Base-by-base conservation (phyloP, 1,284 basidiomycete genomes). In the Ustilago loliicola region DNA sequence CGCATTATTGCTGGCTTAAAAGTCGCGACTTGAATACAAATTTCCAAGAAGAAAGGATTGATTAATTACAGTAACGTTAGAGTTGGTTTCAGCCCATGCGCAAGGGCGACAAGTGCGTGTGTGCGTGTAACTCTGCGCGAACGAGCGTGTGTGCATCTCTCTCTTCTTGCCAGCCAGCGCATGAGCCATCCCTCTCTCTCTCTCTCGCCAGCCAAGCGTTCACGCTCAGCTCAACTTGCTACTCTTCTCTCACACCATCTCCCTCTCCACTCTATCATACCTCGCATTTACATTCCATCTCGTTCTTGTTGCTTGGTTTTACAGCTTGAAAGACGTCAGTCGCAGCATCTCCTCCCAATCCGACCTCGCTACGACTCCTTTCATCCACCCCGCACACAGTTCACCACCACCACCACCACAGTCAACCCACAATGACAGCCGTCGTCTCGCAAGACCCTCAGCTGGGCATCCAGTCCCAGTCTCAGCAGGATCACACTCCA, bases 401-500 rank as follows among this genome's bases (percentile, higher is more conserved):
- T 11, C 17, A 34, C n/a, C 34, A 1, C 34, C 10, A 42, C 36
- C 17, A 36, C 21, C 3, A 25, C 23, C 23, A 55, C 15, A 27
- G 10, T 55, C 11, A 38, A 21, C 0, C 19, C 19, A 78, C 51
- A 6, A 79, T 75, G 77, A 50, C 72, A n/a, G 69, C 77, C 52
- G 72, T 79, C 6, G 15, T 71, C 6, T 38, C 61, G 27, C 32
- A 57, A 29, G 65, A 61, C 27, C 59, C 48, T 15, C 48, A 50
- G 25, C 27, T 50, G 48, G 25, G 27, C 23, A 15, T 25, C 6
- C 48, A 45, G 8, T 45, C n/a, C 21, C 21, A 19, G 3, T 21
- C 3, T 15, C 42, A 68, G 1, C 66, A 68, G 25, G 68, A 71
- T 11, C 77, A 79, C 58, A 84, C 86, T 40, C 82, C 84, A 8